Evolutionary conservation across 2,329 filamentous ascomycete species (phyloP).

Genomic region (Claviceps pazoutovae): DNA sequence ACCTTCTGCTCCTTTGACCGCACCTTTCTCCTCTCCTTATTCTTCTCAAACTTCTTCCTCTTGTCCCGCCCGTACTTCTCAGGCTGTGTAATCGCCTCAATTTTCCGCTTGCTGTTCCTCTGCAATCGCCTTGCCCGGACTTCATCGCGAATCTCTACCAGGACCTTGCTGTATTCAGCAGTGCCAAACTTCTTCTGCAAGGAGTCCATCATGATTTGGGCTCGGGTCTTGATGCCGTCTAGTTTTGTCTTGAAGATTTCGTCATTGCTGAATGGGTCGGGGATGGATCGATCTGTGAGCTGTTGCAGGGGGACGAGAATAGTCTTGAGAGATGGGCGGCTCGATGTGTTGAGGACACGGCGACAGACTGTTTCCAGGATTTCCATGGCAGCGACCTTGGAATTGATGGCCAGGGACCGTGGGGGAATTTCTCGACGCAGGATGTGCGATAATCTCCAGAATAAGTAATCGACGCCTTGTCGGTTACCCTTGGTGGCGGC

Average conservation of each 20-base stretch:
- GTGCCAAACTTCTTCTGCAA: constrained; percentile 78
- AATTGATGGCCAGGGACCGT: constrained; percentile 48
- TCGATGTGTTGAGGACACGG: constrained; percentile 41
- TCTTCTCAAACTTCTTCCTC: constrained; percentile 70
- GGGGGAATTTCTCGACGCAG: constrained; percentile 61
- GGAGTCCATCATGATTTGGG: constrained; percentile 65
- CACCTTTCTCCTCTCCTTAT: constrained; percentile 71
- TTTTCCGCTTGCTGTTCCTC: constrained; percentile 70
- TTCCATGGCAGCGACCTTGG: constrained; percentile 63
- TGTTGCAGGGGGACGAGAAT: constrained; percentile 56
- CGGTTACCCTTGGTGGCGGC: constrained; percentile 13
- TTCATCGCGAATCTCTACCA: constrained; percentile 58
- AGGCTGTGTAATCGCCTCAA: constrained; percentile 72
- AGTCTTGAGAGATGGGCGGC: constrained; percentile 48
- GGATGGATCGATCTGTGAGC: constrained; percentile 67
- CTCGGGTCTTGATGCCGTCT: constrained; percentile 55
- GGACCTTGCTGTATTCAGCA: constrained; percentile 58
- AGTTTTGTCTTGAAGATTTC: constrained; percentile 54
- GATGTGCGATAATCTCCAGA: constrained; percentile 64
- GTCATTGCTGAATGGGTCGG: constrained; percentile 56
- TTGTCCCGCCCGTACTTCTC: constrained; percentile 68
- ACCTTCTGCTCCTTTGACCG: constrained; percentile 60
- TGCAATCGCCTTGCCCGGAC: constrained; percentile 60
- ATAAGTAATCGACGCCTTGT: constrained; percentile 53
- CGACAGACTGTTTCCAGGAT: constrained; percentile 57